These are phyloP conservation scores for Platanthera guangdongensis DNA, from an alignment of 106 monocot species.

Conservation along the genomic window DNA sequence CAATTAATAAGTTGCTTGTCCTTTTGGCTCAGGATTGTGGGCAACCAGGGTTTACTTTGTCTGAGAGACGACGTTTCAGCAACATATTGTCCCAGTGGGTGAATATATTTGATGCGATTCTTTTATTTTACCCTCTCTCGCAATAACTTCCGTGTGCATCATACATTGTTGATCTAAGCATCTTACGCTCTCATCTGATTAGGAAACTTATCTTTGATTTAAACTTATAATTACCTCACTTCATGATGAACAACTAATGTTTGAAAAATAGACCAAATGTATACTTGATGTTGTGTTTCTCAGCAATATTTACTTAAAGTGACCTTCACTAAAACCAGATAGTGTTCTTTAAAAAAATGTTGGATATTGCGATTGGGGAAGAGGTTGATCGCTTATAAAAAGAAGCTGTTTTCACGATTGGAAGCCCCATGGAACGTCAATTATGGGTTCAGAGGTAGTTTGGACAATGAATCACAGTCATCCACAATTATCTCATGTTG, in stretches of 20 bases:
- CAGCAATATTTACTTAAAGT: background rate
- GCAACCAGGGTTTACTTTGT: slow-evolving; percentile 74
- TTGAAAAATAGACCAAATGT: background rate
- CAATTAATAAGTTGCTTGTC: background rate
- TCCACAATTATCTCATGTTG: no score
- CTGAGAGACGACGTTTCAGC: slow-evolving; percentile 60
- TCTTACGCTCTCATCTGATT: background rate
- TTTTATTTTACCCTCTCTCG: background rate
- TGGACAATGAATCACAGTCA: no score
- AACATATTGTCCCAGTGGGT: slow-evolving; percentile 66
- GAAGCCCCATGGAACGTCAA: background rate
- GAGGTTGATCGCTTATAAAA: no score
- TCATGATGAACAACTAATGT: background rate
- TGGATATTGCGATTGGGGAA: no score
- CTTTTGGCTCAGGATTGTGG: slow-evolving; percentile 53
- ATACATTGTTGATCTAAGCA: background rate
- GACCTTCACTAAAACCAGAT: background rate
- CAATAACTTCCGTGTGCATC: background rate
- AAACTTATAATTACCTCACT: background rate
- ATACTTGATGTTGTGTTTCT: background rate
- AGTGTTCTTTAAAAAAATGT: background rate
- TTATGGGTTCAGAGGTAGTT: background rate
- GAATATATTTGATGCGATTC: slow-evolving; percentile 11
- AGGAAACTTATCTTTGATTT: background rate
- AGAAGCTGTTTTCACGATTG: background rate